Conservation (phyloP, 2,329 filamentous ascomycete genomes). For the Ophiognomonia clavigignenti-juglandacearum region DNA sequence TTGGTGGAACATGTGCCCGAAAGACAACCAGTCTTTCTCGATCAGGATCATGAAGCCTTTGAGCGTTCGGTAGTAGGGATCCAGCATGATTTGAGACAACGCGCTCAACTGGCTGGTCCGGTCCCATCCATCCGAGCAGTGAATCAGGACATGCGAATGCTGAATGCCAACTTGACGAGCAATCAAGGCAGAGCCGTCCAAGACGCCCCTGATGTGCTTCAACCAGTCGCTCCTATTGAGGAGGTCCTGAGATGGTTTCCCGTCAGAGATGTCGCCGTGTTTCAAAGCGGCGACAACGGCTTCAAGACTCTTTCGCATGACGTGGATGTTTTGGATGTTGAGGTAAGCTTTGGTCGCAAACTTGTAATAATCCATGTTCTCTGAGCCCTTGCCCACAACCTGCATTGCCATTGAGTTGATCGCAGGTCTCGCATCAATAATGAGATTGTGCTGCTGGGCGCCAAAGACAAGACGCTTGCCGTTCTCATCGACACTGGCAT, state of each 20-base stretch:
- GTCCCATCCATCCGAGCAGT: slow-evolving; percentile 98
- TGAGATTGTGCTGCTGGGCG: slow-evolving; percentile 87
- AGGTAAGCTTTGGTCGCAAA: slow-evolving; percentile 88
- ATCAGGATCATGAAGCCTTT: slow-evolving; percentile 92
- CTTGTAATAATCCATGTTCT: slow-evolving; percentile 97
- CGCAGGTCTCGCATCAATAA: slow-evolving; percentile 90
- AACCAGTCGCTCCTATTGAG: slow-evolving; percentile 85
- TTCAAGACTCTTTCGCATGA: slow-evolving; percentile 88
- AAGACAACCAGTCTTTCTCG: slow-evolving; percentile 97
- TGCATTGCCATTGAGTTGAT: slow-evolving; percentile 96
- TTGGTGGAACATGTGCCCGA: slow-evolving; percentile 95
- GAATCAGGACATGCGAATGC: slow-evolving; percentile 92
- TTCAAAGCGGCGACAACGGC: slow-evolving; percentile 87
- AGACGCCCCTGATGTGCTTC: slow-evolving; percentile 77
- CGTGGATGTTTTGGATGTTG: slow-evolving; percentile 96
- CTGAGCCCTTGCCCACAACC: slow-evolving; percentile 85
- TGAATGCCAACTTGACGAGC: slow-evolving; percentile 83
- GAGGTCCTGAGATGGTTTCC: slow-evolving; percentile 76
- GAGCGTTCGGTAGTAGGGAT: slow-evolving; percentile 91
- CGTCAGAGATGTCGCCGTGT: slow-evolving; percentile 79
- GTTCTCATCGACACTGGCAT: slow-evolving; percentile 50
- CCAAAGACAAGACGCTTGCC: slow-evolving; percentile 72
- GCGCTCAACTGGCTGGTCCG: slow-evolving; percentile 92
- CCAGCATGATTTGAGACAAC: slow-evolving; percentile 85
- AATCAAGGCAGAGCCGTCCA: slow-evolving; percentile 81